Conservation (phyloP, 257 asterid genomes). For the Solanum peruvianum region DNA sequence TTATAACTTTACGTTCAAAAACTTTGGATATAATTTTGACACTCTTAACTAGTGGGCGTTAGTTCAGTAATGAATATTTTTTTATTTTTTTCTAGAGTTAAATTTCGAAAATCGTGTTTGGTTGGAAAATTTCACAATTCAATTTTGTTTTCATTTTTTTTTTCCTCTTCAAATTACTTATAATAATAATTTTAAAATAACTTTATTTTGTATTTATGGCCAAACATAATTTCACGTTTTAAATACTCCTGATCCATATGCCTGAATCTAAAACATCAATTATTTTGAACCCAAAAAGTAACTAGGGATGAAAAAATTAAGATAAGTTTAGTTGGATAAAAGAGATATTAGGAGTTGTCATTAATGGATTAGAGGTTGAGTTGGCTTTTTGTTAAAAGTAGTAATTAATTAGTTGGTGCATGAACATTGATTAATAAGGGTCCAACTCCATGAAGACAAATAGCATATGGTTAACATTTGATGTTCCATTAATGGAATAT, state of each 20-base stretch:
- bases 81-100: no score
- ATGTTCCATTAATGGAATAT: neutral
- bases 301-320: neutral
- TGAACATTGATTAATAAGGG: neutral
- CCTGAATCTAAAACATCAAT: neutral
- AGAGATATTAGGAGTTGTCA: neutral
- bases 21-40: neutral
- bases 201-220: no score
- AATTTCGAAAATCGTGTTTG: no score
- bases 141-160: no score
- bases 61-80: no score
- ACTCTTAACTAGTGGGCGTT: neutral
- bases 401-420: neutral
- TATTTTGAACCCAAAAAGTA: neutral
- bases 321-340: neutral
- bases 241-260: neutral
- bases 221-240: no score
- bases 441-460: neutral
- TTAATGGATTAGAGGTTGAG: neutral
- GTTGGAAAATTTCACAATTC: no score
- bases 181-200: no score
- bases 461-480: slow-evolving; percentile 4
- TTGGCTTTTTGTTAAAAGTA: neutral
- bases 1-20: neutral
- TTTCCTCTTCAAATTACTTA: no score